Base-by-base conservation (phyloP, 306 rosid species). In the Lathyrus tuberosus region DNA sequence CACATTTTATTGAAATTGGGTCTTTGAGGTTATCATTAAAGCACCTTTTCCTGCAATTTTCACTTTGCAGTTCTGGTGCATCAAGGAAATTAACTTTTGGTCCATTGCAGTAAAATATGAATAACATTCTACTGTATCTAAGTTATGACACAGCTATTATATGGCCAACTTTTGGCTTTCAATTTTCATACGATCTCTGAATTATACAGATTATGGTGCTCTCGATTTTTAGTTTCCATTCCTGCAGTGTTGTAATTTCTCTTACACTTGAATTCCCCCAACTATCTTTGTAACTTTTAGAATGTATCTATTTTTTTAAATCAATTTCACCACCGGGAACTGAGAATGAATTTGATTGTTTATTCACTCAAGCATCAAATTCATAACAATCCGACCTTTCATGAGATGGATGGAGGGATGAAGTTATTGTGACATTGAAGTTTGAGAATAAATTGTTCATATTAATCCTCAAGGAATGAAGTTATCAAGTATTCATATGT, bases 31-130 rank as follows among this genome's bases (percentile, higher is more conserved):
- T 33, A 2, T 33, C 9, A 6, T 6, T 33, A 6, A 33, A 33
- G 38, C 38, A 33, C 38, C 5, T 54, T 58, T 69, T 64, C 67
- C 42, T 40, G 49, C 44, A 72, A 30, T 67, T 75, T 62, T 54
- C 30, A 72, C 58, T 72, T 24, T 84, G 79, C 58, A 90, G 78
- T 73, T 90, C 96, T 2, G 91, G 79, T 26, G 91, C 90, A 60
- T 87, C 79, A 0, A 90, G 83, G 76, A 86, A 87, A 24, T 79
- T 83, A 14, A 33, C 9, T n/a, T n/a, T n/a, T n/a, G n/a, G n/a
- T n/a, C n/a, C n/a, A n/a, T n/a, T n/a, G n/a, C n/a, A n/a, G n/a
- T n/a, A n/a, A n/a, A n/a, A n/a, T n/a, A n/a, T n/a, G n/a, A n/a
- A n/a, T n/a, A n/a, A n/a, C n/a, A n/a, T 60, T 60, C 13, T 33